Percentiles rank a stretch among this genome's conserved stretches.
These are phyloP conservation scores for Trametes versicolor DNA, from an alignment of 1,284 basidiomycete genomes.

Conservation along the genomic window DNA sequence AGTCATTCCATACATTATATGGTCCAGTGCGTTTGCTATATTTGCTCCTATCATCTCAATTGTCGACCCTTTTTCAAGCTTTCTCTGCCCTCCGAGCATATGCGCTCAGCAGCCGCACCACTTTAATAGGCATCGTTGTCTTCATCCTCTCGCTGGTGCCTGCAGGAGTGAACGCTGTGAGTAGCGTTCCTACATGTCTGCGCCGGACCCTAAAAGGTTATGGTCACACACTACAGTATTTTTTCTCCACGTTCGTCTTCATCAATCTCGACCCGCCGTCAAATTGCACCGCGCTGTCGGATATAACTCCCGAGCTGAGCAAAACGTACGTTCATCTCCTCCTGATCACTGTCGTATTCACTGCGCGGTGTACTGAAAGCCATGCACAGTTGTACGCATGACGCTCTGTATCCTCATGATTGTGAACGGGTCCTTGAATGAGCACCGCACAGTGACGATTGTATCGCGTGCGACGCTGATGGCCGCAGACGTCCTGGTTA, in stretches of 20 bases:
- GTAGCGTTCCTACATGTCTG: not conserved
- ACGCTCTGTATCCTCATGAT: not conserved
- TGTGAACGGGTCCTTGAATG: too few relatives aligned
- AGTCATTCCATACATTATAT: conserved; percentile 18
- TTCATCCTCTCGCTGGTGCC: conserved; percentile 13
- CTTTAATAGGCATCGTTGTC: conserved; percentile 6
- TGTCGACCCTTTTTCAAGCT: not conserved
- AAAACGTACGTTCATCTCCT: conserved; percentile 4
- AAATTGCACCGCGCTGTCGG: conserved; percentile 22
- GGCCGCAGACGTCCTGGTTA: conserved; percentile 21
- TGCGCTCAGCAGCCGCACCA: conserved; percentile 17
- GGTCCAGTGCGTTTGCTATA: conserved; percentile 18
- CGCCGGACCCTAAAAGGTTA: too few relatives aligned
- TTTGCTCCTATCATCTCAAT: not conserved
- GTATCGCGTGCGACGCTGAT: conserved; percentile 19
- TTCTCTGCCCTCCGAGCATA: conserved; percentile 18
- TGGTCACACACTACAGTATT: conserved; percentile 11
- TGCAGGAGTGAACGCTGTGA: conserved; percentile 20
- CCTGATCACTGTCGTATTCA: not conserved
- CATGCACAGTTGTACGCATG: not conserved
- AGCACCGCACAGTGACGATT: conserved; percentile 11
- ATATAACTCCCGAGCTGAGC: conserved; percentile 16
- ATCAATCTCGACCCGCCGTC: conserved; percentile 10
- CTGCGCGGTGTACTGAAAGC: not conserved
- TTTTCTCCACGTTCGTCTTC: conserved; percentile 21